Evolutionary conservation across 257 asterid genomes (phyloP).

Genomic region (Solanum paucissectum): DNA sequence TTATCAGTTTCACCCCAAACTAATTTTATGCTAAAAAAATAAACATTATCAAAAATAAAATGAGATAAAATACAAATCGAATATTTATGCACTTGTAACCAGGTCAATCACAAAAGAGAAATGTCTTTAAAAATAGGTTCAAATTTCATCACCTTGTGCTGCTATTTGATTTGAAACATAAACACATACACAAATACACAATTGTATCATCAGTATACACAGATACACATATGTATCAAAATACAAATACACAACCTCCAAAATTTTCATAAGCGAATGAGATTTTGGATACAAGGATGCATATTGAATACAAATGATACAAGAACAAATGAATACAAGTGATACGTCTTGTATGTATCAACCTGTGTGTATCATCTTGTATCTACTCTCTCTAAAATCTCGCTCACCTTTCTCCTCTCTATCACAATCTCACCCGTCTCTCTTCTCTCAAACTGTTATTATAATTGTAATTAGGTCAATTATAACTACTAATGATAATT

Average conservation of each 20-base stretch:
- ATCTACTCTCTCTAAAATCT: too few species aligned
- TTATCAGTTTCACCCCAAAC: background rate
- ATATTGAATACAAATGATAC: too few species aligned
- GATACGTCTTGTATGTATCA: background rate
- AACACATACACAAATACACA: background rate
- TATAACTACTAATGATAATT: too few species aligned
- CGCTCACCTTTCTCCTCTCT: too few species aligned
- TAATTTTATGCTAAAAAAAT: too few species aligned
- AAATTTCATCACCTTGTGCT: background rate
- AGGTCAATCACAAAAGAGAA: background rate
- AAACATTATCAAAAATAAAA: background rate
- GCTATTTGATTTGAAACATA: background rate
- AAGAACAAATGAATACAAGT: too few species aligned
- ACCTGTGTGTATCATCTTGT: background rate
- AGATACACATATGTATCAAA: too few species aligned
- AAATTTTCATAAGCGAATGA: background rate
- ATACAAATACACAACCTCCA: background rate
- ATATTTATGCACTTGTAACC: background rate
- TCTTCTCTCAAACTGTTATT: too few species aligned
- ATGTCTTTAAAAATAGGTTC: background rate
- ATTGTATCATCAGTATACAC: background rate
- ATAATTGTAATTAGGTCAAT: too few species aligned
- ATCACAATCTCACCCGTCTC: too few species aligned
- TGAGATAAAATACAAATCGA: background rate
- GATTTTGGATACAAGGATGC: background rate